Evolutionary conservation across 1,284 basidiomycete species (phyloP).

Genomic region (Vanrija humicola): DNA sequence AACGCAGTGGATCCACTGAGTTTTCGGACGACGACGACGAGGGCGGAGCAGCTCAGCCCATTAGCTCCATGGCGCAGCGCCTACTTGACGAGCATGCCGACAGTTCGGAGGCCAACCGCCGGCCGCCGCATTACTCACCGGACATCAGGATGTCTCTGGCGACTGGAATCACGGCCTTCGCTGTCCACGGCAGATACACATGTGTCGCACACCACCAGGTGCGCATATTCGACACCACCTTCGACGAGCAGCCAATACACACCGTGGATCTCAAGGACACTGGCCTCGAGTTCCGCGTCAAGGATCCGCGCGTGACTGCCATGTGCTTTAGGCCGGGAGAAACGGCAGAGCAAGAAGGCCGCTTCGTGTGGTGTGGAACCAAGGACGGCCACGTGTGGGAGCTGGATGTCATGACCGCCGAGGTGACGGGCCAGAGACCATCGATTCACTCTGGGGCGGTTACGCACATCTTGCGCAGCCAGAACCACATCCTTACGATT

Average conservation of each 20-base stretch:
- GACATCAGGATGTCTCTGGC: conserved; percentile 34
- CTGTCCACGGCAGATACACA: conserved; percentile 61
- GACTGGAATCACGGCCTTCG: conserved; percentile 54
- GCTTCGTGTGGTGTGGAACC: conserved; percentile 76
- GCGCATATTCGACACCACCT: conserved; percentile 54
- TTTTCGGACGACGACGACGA: conserved; percentile 37
- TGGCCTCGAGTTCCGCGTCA: conserved; percentile 55
- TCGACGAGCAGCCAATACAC: conserved; percentile 47
- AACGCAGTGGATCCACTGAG: not conserved
- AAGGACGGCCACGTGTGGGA: conserved; percentile 83
- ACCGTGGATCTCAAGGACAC: conserved; percentile 61
- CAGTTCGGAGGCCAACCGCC: conserved; percentile 71
- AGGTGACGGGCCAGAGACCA: conserved; percentile 58
- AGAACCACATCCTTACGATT: conserved; percentile 65
- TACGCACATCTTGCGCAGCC: conserved; percentile 67
- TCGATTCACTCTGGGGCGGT: conserved; percentile 64
- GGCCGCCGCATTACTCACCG: conserved; percentile 58
- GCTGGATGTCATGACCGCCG: conserved; percentile 63
- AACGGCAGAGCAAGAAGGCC: conserved; percentile 49
- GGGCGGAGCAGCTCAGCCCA: conserved; percentile 5
- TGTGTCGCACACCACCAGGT: conserved; percentile 64
- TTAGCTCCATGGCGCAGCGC: conserved; percentile 29
- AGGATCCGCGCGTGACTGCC: conserved; percentile 67
- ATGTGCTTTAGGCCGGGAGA: conserved; percentile 67
- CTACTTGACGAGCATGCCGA: conserved; percentile 69